Base-by-base conservation (phyloP, 108 stramenopile genomes). In the Epipyxis sp. region DNA sequence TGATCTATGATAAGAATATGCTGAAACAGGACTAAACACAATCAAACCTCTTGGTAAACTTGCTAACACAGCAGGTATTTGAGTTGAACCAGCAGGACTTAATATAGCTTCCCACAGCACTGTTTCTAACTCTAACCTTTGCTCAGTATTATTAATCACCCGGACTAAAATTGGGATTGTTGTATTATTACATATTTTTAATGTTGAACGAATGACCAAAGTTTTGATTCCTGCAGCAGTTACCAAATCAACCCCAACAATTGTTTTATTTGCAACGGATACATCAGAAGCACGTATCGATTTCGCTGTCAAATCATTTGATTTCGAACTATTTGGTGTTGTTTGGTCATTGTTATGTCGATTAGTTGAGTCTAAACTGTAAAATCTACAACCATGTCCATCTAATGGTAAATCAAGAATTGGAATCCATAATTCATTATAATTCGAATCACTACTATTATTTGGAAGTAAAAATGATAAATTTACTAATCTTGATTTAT, bases 121-220 rank as follows among this genome's bases (percentile, higher is more conserved):
- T 3, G 61, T 32, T 65, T 29, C 30, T 32, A 6, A 3, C 6
- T 6, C 6, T 13, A 6, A 20, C 20, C 13, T 50, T 10, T 65
- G 54, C 16, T 16, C 20, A 25, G 25, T 37, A 37, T 32, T 65
- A 16, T 65, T 32, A 10, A 65, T 32, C 6, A 65, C 10, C 25
- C 35, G 61, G 6, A 65, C 61, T 32, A 10, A 6, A 10, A 65
- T 13, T 6, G 27, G 10, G 6, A 32, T 35, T 3, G 20, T 65
- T 3, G 61, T 65, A 10, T 16, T 6, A 37, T 65, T 65, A 37
- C 20, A 65, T 16, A 65, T 37, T 29, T 32, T 29, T 10, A 65
- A 32, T 3, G 61, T 35, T 6, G 61, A 65, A 6, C 61, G 61
- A 29, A 65, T 37, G 25, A 65, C 61, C 61, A 65, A 65, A 37